Base-by-base conservation (phyloP, 768 basidiomycete genomes). In the Cyathus striatus region DNA sequence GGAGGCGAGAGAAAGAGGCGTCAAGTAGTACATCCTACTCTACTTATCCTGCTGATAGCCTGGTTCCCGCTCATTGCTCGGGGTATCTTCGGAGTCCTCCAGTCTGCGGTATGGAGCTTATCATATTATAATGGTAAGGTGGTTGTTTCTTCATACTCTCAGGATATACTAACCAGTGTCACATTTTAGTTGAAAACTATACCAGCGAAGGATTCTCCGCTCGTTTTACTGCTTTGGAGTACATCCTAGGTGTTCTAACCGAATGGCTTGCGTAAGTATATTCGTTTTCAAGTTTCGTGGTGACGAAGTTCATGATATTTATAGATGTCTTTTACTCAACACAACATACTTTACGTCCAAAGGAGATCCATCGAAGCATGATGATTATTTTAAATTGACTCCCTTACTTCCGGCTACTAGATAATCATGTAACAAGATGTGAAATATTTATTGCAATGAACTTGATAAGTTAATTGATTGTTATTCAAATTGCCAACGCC, bases 31-130 rank as follows among this genome's bases (percentile, higher is more conserved):
- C 65, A 65, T 40, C 53, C 53, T 6, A 66, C 63, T 2, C 47
- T 63, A 23, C 33, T 50, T 23, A 20, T 66, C 3, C 44, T 65
- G 18, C 39, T 62, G 3, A 45, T 49, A n/a, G 48, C 55, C 3
- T 65, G 62, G 62, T 58, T 62, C 26, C 55, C 62, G 22, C 55
- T 66, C 21, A 55, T 63, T 41, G 53, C 60, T 10, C 58, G 65
- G 7, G 65, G 65, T 22, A 39, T 59, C 5, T 66, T 63, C 35
- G 62, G 63, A 3, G 55, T 65, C 7, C 42, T 66, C 5, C 53
- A 52, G 12, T 26, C 50, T 2, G 36, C 44, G 6, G 26, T 49
- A 7, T 49, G 48, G 44, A 46, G 46, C 34, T 35, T 54, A 12
- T 54, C 53, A 1, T 55, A 55, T 37, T 55, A 48, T 20, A 53